phyloP scores from a whole-genome alignment of 169 alveolate species.

The Perkinsus marinus region DNA sequence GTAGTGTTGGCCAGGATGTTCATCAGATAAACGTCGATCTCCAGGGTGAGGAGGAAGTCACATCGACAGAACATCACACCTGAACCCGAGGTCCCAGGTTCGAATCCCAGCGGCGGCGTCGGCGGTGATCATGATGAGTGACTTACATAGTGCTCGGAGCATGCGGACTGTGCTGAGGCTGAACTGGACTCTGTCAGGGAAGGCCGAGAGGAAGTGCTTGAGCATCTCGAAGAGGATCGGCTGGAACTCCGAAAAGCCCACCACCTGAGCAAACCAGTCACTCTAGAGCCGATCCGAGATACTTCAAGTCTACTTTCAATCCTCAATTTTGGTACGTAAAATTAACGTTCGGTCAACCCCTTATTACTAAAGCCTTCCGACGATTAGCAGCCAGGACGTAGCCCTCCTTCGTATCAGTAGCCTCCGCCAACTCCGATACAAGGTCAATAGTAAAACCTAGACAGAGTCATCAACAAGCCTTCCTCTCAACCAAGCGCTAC shows the following conservation, averaged over 20 bases:
- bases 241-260: neutral
- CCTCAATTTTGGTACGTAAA: too few species aligned
- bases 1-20: neutral
- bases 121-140: neutral
- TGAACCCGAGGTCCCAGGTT: neutral
- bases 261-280: neutral
- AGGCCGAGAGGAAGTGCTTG: neutral
- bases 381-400: neutral
- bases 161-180: neutral
- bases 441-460: neutral
- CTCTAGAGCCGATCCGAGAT: neutral
- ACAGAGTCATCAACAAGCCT: neutral
- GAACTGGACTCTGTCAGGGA: neutral
- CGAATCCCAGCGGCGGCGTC: neutral
- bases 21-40: neutral
- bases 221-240: neutral
- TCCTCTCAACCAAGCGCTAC: neutral
- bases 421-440: neutral
- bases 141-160: neutral
- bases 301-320: too few species aligned
- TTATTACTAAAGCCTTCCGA: neutral
- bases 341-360: neutral
- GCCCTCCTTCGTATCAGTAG: neutral
- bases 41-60: neutral
- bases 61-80: neutral